Evolutionary conservation across 2,329 filamentous ascomycete genomes (phyloP).

Genomic region (Talaromyces sp.): DNA sequence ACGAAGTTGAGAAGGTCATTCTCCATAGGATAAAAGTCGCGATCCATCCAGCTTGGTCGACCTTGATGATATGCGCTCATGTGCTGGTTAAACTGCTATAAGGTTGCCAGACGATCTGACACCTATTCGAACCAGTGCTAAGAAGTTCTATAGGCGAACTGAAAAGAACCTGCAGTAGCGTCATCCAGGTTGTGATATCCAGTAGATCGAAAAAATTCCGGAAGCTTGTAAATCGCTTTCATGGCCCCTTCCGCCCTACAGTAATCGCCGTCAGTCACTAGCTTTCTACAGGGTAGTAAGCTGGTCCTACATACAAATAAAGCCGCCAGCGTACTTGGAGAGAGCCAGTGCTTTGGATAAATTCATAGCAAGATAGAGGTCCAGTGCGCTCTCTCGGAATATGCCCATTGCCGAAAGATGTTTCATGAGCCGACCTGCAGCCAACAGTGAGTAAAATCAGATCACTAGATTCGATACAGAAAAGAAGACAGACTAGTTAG

Average conservation of each 20-base stretch:
- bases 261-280: background rate
- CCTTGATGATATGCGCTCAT: slow-evolving; percentile 12
- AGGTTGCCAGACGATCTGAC: background rate
- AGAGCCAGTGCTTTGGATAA: slow-evolving; percentile 30
- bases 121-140: background rate
- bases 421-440: slow-evolving; percentile 31
- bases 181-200: background rate
- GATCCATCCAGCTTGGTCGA: slow-evolving; percentile 12
- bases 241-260: background rate
- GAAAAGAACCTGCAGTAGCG: background rate
- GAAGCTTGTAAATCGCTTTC: background rate
- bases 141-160: slow-evolving; percentile 5
- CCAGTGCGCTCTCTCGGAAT: slow-evolving; percentile 30
- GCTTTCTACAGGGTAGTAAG: background rate
- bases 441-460: background rate
- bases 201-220: background rate
- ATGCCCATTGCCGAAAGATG: slow-evolving; percentile 37
- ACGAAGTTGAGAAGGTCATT: background rate
- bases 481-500: no score
- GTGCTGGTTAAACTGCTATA: slow-evolving; percentile 6
- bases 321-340: slow-evolving; percentile 26
- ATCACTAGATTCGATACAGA: background rate
- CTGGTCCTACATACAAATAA: slow-evolving; percentile 26
- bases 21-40: background rate
- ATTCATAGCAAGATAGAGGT: slow-evolving; percentile 34